These are phyloP conservation scores for Porphyra umbilicalis DNA, from an alignment of 31 red algal species.

Conservation along the genomic window DNA sequence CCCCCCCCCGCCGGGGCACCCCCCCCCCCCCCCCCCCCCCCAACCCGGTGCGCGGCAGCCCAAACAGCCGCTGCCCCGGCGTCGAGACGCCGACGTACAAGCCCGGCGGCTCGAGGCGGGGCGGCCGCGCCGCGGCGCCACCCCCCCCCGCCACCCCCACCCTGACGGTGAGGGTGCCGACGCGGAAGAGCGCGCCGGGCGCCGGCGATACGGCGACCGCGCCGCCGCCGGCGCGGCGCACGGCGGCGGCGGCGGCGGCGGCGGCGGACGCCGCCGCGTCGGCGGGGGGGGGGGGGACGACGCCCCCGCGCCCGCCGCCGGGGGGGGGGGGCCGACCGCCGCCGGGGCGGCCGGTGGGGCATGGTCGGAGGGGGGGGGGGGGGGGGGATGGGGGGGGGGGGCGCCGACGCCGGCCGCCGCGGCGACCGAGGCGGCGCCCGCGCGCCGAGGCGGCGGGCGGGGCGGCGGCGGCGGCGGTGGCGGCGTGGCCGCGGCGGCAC, in stretches of 20 bases:
- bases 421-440: too few species aligned
- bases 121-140: too few species aligned
- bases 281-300: neutral
- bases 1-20: neutral
- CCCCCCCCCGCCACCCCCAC: neutral
- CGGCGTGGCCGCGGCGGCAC: too few species aligned
- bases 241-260: neutral
- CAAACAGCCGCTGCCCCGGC: neutral
- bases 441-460: too few species aligned
- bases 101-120: neutral
- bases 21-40: neutral
- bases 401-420: too few species aligned
- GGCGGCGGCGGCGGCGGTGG: too few species aligned
- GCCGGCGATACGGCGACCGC: neutral
- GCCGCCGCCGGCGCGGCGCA: neutral
- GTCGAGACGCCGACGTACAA: neutral
- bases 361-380: too few species aligned
- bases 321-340: too few species aligned
- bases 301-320: too few species aligned
- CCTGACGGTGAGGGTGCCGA: neutral
- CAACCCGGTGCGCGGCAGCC: neutral
- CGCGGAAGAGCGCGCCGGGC: neutral
- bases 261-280: neutral
- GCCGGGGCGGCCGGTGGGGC: too few species aligned
- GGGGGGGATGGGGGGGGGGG: too few species aligned